phyloP scores from a whole-genome alignment of 352 stramenopile genomes.

The Blastocystis sp. region DNA sequence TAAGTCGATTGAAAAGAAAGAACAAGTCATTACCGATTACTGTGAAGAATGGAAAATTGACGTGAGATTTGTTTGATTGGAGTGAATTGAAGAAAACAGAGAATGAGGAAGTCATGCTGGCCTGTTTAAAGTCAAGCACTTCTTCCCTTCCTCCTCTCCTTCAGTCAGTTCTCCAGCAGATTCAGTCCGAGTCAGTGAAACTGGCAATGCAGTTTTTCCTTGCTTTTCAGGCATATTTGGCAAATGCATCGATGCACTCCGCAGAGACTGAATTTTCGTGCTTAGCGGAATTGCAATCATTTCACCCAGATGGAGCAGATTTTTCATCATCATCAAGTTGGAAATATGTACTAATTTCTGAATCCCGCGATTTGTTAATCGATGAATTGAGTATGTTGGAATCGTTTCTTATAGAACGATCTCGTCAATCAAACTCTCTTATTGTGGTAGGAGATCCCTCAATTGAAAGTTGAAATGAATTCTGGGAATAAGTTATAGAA shows the following conservation, averaged over 20 bases:
- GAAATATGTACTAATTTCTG: neutral
- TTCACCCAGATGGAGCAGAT: neutral
- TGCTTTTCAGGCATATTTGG: slow-evolving; percentile 17
- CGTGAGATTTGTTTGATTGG: neutral
- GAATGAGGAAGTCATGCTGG: neutral
- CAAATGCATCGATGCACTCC: neutral
- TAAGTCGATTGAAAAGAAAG: slow-evolving; percentile 8
- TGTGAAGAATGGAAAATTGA: slow-evolving; percentile 4
- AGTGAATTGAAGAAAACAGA: neutral
- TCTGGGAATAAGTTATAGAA: neutral
- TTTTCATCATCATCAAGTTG: neutral
- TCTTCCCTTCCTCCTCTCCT: neutral
- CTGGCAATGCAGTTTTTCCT: neutral
- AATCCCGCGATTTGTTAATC: neutral
- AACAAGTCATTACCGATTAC: neutral
- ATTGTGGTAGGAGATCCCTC: neutral
- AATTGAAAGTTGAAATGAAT: neutral
- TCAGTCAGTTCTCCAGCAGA: neutral
- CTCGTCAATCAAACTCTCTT: neutral
- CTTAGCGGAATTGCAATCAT: neutral
- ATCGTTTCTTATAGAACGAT: slow-evolving; percentile 14
- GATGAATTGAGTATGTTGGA: slow-evolving; percentile 14
- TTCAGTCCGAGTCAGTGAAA: neutral
- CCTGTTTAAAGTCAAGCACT: neutral
- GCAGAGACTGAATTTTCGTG: neutral